Percentiles rank a stretch among this genome's conserved stretches.
Conservation (phyloP, 176 grass and related monocot species). For the Phragmites australis region DNA sequence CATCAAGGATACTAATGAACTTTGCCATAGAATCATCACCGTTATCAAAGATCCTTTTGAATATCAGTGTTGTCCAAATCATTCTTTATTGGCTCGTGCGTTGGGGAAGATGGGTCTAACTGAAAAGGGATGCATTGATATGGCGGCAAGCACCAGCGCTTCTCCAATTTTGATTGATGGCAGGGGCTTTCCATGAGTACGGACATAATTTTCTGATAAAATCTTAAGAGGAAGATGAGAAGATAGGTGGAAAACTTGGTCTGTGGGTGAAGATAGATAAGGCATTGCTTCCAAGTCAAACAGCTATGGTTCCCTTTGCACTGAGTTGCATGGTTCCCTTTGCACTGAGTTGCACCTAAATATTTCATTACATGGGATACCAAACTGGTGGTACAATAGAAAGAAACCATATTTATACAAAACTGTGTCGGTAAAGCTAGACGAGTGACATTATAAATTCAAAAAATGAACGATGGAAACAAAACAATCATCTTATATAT, state of each 20-base stretch:
- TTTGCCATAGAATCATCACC: background rate
- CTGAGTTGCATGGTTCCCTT: background rate
- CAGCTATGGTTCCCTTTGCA: background rate
- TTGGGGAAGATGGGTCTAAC: background rate
- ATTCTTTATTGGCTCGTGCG: background rate
- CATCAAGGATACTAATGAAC: background rate
- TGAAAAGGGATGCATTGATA: background rate
- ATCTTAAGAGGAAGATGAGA: too few relatives aligned
- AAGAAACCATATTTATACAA: constrained; percentile 7
- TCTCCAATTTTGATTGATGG: background rate
- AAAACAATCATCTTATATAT: background rate
- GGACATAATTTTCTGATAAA: background rate
- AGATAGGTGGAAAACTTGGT: too few relatives aligned
- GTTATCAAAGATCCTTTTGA: background rate
- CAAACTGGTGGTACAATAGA: background rate
- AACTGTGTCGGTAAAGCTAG: background rate
- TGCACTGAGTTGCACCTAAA: background rate
- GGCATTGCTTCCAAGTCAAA: too few relatives aligned
- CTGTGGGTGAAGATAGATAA: too few relatives aligned
- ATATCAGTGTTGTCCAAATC: background rate
- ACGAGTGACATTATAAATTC: background rate
- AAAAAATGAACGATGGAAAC: background rate
- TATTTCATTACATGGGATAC: background rate
- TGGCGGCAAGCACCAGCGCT: background rate
- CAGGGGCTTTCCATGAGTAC: background rate